Base-by-base conservation (phyloP, 495 filamentous ascomycete species). In the Hypoxylon subgilvum region DNA sequence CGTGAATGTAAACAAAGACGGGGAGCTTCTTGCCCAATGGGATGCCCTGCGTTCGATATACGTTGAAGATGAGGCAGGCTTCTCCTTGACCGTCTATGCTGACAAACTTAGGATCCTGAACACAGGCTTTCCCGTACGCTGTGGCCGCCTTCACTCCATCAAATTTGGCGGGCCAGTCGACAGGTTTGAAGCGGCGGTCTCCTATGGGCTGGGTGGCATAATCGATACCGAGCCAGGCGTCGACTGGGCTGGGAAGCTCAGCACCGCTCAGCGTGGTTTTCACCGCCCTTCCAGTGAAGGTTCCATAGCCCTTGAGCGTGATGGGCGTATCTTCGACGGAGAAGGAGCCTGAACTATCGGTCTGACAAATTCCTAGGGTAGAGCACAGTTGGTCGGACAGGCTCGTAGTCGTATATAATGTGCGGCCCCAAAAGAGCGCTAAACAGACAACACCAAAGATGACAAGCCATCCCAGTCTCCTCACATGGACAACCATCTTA, bases 1-100 rank as follows among this genome's bases (percentile, higher is more conserved):
- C 80, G 50, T 82, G 79, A 12, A 82, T 53, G 62, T 86, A 85
- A 2, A 86, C 74, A 3, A 82, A 74, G 9, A 86, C 83, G 4
- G 85, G 85, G 18, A 86, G 65, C 38, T 74, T 73, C 14, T 60
- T 62, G 57, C 40, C 61, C 22, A 59, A 46, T 16, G 67, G 69
- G 19, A 72, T 36, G 28, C 54, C 52, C 16, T 62, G 64, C 1
- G 72, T 71, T 30, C 76, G 70, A 63, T 74, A 80, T 16, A 82
- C 67, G 63, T 82, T 82, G 49, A 77, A 61, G 48, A 77, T 79
- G 23, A 83, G 64, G 43, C 79, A 82, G 60, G 75, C 69, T 65
- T 82, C 81, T 19, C 71, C 65, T 38, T 71, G 50, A 1, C 40
- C 50, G n/a, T 50, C 61, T 50, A 58, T 25, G 39, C 18, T 49